Conservation (phyloP, 441 rosid species). For the Cnidoscolus chayamansa region DNA sequence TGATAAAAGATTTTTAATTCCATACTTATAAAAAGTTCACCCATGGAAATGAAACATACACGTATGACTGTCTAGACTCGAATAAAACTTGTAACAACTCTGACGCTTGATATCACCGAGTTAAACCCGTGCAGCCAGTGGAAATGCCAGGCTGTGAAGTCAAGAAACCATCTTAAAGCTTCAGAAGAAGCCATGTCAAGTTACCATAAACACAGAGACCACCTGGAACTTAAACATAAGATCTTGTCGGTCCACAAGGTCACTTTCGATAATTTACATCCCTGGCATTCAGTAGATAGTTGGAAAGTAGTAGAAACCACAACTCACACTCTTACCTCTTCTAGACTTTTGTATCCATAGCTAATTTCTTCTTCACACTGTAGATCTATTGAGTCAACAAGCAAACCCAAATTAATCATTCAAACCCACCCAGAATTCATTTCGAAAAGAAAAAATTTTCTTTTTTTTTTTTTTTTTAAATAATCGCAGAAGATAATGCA, state of each 20-base stretch:
- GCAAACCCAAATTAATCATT: constrained; percentile 5
- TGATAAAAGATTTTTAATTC: too few species aligned
- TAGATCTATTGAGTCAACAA: constrained; percentile 21
- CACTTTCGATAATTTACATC: constrained; percentile 6
- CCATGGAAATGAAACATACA: too few species aligned
- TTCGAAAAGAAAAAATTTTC: background rate
- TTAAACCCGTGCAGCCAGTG: too few species aligned
- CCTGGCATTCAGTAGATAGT: background rate
- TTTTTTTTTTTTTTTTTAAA: background rate
- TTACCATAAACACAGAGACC: constrained; percentile 1
- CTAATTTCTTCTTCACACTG: constrained; percentile 14
- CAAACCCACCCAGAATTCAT: constrained; percentile 3
- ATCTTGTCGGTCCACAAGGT: constrained; percentile 16
- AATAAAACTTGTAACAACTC: too few species aligned
- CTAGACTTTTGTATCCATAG: constrained; percentile 6
- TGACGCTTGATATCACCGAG: too few species aligned
- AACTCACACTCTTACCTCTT: background rate
- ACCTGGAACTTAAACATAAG: background rate
- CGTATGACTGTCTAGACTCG: too few species aligned
- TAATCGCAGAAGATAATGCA: constrained; percentile 60
- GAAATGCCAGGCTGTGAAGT: constrained; percentile 22
- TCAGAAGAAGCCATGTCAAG: constrained; percentile 17
- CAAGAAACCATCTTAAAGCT: constrained; percentile 1
- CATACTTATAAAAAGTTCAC: too few species aligned
- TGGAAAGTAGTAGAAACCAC: background rate